These are phyloP conservation scores for Chlorella sp. DNA, from an alignment of 139 green algal genomes.

Conservation along the genomic window DNA sequence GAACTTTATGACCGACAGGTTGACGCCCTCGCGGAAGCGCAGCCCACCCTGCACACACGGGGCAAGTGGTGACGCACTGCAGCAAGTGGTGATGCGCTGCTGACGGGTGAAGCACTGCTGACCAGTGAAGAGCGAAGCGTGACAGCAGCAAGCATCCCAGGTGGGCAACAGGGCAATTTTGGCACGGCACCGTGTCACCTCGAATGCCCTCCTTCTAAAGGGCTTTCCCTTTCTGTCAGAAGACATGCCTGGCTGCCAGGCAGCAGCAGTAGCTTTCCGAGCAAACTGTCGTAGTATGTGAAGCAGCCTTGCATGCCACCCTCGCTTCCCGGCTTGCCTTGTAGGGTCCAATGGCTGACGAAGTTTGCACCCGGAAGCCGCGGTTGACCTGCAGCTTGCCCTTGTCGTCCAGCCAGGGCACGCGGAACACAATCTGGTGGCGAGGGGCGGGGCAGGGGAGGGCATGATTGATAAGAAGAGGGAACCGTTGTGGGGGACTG, in stretches of 20 bases:
- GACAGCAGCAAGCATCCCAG: no score
- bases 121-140: no score
- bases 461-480: no score
- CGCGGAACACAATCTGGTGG: slow-evolving; percentile 59
- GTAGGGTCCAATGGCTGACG: slow-evolving; percentile 74
- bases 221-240: not conserved
- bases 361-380: slow-evolving; percentile 85
- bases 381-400: slow-evolving; percentile 73
- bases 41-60: slow-evolving; percentile 62
- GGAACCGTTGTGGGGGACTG: not conserved
- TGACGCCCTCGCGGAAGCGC: slow-evolving; percentile 84
- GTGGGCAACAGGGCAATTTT: no score
- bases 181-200: no score
- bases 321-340: not conserved
- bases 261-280: no score
- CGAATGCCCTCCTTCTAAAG: no score
- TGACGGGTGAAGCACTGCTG: no score
- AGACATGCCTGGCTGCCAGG: not conserved
- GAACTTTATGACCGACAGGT: slow-evolving; percentile 81
- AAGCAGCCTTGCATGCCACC: not conserved
- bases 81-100: no score
- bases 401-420: slow-evolving; percentile 73
- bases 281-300: no score
- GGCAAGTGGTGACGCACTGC: not conserved
- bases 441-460: no score